Evolutionary conservation across 176 grass and related monocot species (phyloP), one percentile per base, ranked within the genome.

Genomic region (Oryza brachyantha): DNA sequence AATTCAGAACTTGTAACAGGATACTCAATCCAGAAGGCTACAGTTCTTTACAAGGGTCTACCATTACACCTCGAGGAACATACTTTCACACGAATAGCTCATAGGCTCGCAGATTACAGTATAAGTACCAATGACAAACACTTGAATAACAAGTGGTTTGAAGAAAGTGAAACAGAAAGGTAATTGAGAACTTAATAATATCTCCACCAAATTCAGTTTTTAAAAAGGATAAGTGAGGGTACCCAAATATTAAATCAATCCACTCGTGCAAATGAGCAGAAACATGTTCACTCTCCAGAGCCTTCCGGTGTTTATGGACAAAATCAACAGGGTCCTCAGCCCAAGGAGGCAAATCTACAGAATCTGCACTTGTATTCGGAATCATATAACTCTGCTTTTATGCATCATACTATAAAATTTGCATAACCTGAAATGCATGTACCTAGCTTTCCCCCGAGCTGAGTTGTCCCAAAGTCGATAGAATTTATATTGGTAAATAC

Each of bases 231-330:
- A 84, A 70, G 3, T 36, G 29, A 83, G 28, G 12, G 0, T 91
- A 98, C 92, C 96, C 96, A 54, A 98, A 94, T 83, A 98, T 98
- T 63, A 98, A 85, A 83, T 98, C 92, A 73, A 98, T 93, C 96
- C 96, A 98, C 57, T 98, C 87, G 80, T 98, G 89, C 80, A 98
- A 79, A 90, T 98, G 92, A 85, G 88, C 84, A 77, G 96, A 98
- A 4, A 92, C 90, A 80, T 98, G 90, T 54, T 98, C 92, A 40
- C 96, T 94, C 88, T 98, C 96, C 90, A 98, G 92, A 80, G 92
- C 96, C 66, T 81, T 89, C 29, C 88, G 96, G 85, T 98, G 96
- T 85, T 98, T 98, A 77, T 98, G 90, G 75, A 98, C 86, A 89
- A 98, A 98, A 91, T 98, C 96, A 74, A 98, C 92, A 80, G 90